Evolutionary conservation across 495 filamentous ascomycete species (phyloP).

Genomic region (Lentithecium fluviatile): DNA sequence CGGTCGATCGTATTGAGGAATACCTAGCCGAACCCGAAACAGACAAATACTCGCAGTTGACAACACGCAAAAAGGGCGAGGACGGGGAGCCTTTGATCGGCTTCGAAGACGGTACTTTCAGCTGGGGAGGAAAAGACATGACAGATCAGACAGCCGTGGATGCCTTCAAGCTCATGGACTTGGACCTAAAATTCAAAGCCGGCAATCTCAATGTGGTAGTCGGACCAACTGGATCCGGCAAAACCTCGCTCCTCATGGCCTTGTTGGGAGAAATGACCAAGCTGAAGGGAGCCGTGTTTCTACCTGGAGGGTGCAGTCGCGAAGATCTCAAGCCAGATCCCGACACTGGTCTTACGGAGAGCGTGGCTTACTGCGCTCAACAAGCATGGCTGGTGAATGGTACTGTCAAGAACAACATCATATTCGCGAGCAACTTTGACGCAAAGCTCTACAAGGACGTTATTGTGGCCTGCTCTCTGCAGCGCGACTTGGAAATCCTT

Average conservation of each 20-base stretch:
- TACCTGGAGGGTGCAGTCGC: slow-evolving; percentile 79
- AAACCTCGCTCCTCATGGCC: slow-evolving; percentile 94
- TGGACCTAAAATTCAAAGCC: slow-evolving; percentile 73
- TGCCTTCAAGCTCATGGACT: slow-evolving; percentile 78
- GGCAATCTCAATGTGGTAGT: slow-evolving; percentile 86
- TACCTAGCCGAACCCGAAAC: slow-evolving; percentile 95
- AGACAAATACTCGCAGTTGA: slow-evolving; percentile 89
- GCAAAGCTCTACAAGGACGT: slow-evolving; percentile 84
- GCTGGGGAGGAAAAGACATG: slow-evolving; percentile 78
- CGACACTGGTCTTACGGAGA: slow-evolving; percentile 84
- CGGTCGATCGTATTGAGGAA: slow-evolving; percentile 92
- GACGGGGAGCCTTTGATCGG: slow-evolving; percentile 68
- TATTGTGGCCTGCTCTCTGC: slow-evolving; percentile 86
- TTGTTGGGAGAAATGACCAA: slow-evolving; percentile 95
- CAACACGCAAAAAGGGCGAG: slow-evolving; percentile 58
- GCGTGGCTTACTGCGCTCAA: slow-evolving; percentile 94
- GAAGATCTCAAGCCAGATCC: slow-evolving; percentile 80
- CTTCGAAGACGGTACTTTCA: slow-evolving; percentile 78
- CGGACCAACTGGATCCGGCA: slow-evolving; percentile 90
- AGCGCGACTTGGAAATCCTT: slow-evolving; percentile 88
- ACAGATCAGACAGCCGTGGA: slow-evolving; percentile 57
- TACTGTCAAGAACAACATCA: slow-evolving; percentile 93
- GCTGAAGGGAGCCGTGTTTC: slow-evolving; percentile 72
- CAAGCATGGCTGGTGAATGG: slow-evolving; percentile 97
- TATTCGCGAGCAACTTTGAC: slow-evolving; percentile 83